A percentile compares a stretch with the other conserved stretches of the same genome.
These are phyloP conservation scores for Simmondsia chinensis DNA, from an alignment of 148 eudicot species.

Conservation along the genomic window DNA sequence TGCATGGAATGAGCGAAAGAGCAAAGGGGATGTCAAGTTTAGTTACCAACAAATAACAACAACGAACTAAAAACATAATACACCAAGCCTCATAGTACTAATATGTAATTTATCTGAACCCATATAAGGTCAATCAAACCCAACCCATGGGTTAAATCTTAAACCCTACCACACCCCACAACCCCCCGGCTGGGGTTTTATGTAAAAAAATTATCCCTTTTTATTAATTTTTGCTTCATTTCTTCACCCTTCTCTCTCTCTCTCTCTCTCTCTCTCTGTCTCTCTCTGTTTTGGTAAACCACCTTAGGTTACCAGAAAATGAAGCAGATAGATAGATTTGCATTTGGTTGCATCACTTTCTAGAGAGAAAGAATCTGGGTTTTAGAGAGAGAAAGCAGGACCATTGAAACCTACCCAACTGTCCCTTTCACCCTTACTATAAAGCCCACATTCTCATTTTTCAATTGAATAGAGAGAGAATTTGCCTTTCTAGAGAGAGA, in stretches of 20 bases:
- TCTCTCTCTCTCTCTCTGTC: background rate
- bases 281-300: constrained; percentile 34
- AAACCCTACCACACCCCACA: constrained; percentile 15
- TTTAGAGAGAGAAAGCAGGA: background rate
- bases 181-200: too few relatives aligned
- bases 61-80: too few relatives aligned
- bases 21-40: too few relatives aligned
- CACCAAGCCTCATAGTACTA: too few relatives aligned
- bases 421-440: too few relatives aligned
- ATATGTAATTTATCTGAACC: too few relatives aligned
- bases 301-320: constrained; percentile 37
- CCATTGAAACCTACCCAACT: constrained; percentile 11
- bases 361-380: background rate
- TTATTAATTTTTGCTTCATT: background rate
- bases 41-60: too few relatives aligned
- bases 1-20: too few relatives aligned
- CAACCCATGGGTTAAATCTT: constrained; percentile 5
- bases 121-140: too few relatives aligned
- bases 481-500: background rate
- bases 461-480: too few relatives aligned
- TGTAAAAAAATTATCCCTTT: background rate
- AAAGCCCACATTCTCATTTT: too few relatives aligned
- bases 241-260: background rate
- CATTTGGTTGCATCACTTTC: background rate
- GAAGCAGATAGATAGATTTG: constrained; percentile 6